Evolutionary conservation across 2,329 filamentous ascomycete species (phyloP).

Genomic region (Diaporthe eres): DNA sequence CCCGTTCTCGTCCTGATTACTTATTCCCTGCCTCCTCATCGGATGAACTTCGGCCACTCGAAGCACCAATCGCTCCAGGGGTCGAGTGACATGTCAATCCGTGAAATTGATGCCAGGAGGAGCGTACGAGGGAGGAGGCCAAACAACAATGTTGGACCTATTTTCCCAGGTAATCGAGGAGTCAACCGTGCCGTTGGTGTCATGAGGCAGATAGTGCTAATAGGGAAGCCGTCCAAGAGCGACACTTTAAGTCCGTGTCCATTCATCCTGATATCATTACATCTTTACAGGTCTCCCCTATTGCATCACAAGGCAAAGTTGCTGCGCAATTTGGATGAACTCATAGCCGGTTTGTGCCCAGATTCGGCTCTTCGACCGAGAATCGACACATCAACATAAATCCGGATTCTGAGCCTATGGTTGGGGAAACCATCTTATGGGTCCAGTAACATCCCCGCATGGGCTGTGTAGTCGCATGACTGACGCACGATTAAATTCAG

Average conservation of each 20-base stretch:
- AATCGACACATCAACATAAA: neutral
- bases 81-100: neutral
- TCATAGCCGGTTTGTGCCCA: neutral
- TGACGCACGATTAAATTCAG: neutral
- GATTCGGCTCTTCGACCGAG: neutral
- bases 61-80: neutral
- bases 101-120: neutral
- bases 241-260: neutral
- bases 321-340: neutral
- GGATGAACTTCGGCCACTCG: neutral
- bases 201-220: neutral
- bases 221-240: neutral
- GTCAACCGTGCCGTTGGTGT: neutral
- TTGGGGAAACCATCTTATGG: neutral
- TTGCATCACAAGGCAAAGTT: neutral
- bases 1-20: too few relatives aligned
- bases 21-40: neutral
- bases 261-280: neutral
- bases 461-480: slow-evolving; percentile 21
- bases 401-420: neutral
- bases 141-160: neutral
- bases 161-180: neutral
- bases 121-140: neutral
- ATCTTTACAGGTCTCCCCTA: neutral
- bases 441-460: slow-evolving; percentile 14